A percentile compares a stretch with the other conserved stretches of the same genome.
Evolutionary conservation across 1,139 yeast species (phyloP).

Genomic region (Candida sp.): DNA sequence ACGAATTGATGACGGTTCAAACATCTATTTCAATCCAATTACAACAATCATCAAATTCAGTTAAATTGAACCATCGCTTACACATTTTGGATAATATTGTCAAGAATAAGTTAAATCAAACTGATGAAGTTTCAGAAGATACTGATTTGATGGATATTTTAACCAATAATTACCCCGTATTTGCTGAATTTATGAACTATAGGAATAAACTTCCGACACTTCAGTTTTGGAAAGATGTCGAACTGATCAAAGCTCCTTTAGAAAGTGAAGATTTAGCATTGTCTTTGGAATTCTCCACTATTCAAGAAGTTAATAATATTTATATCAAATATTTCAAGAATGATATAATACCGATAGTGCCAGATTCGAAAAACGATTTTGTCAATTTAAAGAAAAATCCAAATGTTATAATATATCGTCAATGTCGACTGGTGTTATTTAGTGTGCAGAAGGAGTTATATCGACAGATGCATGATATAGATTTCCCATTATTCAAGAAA

Average conservation of each 20-base stretch:
- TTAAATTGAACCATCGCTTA: slow-evolving; percentile 7
- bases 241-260: slow-evolving; percentile 67
- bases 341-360: slow-evolving; percentile 20
- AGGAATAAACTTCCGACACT: slow-evolving; percentile 41
- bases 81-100: slow-evolving; percentile 9
- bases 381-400: slow-evolving; percentile 9
- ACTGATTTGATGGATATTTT: background rate
- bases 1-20: slow-evolving; percentile 20
- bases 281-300: slow-evolving; percentile 37
- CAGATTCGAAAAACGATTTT: slow-evolving; percentile 13
- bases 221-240: slow-evolving; percentile 67
- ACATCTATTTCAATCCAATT: slow-evolving; percentile 17
- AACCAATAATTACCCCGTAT: slow-evolving; percentile 27
- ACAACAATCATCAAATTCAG: slow-evolving; percentile 3
- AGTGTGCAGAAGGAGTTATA: slow-evolving; percentile 53
- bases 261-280: slow-evolving; percentile 42
- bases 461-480: slow-evolving; percentile 44
- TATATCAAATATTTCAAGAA: slow-evolving; percentile 38
- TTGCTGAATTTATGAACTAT: slow-evolving; percentile 55
- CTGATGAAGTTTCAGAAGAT: background rate
- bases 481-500: slow-evolving; percentile 55
- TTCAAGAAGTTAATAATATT: slow-evolving; percentile 47
- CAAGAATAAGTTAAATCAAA: slow-evolving; percentile 7
- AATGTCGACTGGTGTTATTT: slow-evolving; percentile 57
- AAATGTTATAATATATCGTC: slow-evolving; percentile 21